These are phyloP conservation scores for Scheffersomyces illinoinensis DNA, from an alignment of 1,139 yeast genomes.

Conservation along the genomic window DNA sequence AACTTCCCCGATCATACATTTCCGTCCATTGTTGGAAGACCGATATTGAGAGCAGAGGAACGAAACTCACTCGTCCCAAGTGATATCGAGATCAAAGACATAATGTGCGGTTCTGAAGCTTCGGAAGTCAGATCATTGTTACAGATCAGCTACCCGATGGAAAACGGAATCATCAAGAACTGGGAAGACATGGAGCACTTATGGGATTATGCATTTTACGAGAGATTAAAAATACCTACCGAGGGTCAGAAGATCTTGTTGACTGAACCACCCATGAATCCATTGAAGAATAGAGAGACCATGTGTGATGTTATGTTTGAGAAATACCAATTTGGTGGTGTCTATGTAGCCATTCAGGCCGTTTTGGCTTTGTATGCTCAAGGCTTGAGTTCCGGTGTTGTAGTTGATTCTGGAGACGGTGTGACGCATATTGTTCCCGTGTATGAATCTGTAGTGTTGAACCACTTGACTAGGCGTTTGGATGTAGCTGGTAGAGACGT, in stretches of 20 bases:
- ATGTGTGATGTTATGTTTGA: slow-evolving; percentile 99
- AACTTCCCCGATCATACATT: slow-evolving; percentile 98
- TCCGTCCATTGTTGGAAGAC: slow-evolving; percentile 97
- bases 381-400: slow-evolving; percentile 97
- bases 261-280: slow-evolving; percentile 99
- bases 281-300: slow-evolving; percentile 84
- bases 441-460: slow-evolving; percentile 92
- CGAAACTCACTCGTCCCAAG: slow-evolving; percentile 56
- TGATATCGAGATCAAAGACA: slow-evolving; percentile 77
- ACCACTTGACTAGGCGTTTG: slow-evolving; percentile 86
- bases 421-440: slow-evolving; percentile 97
- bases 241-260: slow-evolving; percentile 78
- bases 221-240: slow-evolving; percentile 78
- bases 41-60: slow-evolving; percentile 96
- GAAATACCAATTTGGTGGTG: slow-evolving; percentile 92
- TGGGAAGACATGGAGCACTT: slow-evolving; percentile 99
- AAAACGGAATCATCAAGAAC: slow-evolving; percentile 93
- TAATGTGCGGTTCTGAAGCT: slow-evolving; percentile 98
- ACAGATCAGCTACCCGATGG: slow-evolving; percentile 96
- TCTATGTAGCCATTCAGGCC: slow-evolving; percentile 97
- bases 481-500: slow-evolving; percentile 99
- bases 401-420: slow-evolving; percentile 89
- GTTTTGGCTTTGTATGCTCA: slow-evolving; percentile 96
- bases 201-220: slow-evolving; percentile 97
- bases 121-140: slow-evolving; percentile 85